Base-by-base conservation (phyloP, 169 alveolate genomes). In the Cardiosporidium cionae region DNA sequence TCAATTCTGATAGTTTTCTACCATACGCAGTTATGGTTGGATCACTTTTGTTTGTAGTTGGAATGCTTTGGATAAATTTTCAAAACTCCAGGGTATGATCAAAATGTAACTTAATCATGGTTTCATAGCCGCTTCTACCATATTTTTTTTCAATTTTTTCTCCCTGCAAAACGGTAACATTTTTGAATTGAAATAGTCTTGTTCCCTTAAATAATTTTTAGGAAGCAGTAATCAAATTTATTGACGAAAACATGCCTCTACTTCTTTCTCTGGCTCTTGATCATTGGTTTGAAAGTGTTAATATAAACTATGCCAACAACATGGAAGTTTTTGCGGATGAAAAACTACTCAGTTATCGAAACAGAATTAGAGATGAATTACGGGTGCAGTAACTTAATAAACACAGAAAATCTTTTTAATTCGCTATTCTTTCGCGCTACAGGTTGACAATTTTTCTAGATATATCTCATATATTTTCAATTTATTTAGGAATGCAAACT, bases 1-100 rank as follows among this genome's bases (percentile, higher is more conserved):
- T 82, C 27, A 82, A 82, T 72, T 82, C 87, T 7, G 86, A 79
- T 35, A 80, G 78, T 7, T 79, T 82, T 32, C 65, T 82, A 27
- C 87, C 87, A 23, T 82, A 78, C 67, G 87, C 84, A 16, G 87
- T 76, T 23, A 78, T 82, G 85, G 54, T 79, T 7, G 72, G 83
- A 0, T 76, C 86, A 4, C 65, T 78, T 65, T 71, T 75, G 33
- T 82, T 78, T 28, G 85, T 79, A 3, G 68, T 82, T 1, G 78
- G 63, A 23, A 70, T 70, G 32, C 75, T 82, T 31, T 78, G 86
- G 84, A 75, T 33, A 32, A 82, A 82, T 54, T 78, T 78, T 29
- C 72, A 68, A 9, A 69, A 73, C 29, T 78, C 87, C 2, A 76
- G 87, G 64, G 87, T 74, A 16, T 66, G 74, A n/a, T 6, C 6